phyloP scores from a whole-genome alignment of 2,329 filamentous ascomycete species.

The Pseudocercospora cruenta region DNA sequence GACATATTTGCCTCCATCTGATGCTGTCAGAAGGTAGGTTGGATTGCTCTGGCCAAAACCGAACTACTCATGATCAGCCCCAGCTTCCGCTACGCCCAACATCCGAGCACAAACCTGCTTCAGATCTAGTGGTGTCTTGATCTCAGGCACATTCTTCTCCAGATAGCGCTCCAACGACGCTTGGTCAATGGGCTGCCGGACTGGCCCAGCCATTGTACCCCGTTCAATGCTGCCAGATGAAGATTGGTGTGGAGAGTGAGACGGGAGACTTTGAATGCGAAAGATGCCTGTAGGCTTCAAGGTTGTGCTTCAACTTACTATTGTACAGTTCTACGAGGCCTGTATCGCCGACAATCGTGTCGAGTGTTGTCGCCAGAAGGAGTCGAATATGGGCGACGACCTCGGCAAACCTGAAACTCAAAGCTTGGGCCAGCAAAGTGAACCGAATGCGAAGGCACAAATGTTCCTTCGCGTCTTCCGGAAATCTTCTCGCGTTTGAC shows the following conservation, averaged over 20 bases:
- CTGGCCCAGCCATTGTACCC: slow-evolving; percentile 71
- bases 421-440: slow-evolving; percentile 2
- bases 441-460: neutral
- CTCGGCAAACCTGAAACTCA: neutral
- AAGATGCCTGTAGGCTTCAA: neutral
- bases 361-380: neutral
- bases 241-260: neutral
- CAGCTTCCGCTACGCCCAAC: neutral
- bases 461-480: neutral
- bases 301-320: neutral
- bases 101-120: slow-evolving; percentile 68
- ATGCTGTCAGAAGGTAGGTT: slow-evolving; percentile 85
- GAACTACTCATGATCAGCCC: slow-evolving; percentile 63
- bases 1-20: slow-evolving; percentile 73
- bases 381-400: neutral
- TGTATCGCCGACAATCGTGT: neutral
- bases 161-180: slow-evolving; percentile 78
- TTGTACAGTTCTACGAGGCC: neutral
- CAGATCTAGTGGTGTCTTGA: slow-evolving; percentile 78
- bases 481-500: neutral
- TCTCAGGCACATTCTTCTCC: slow-evolving; percentile 73
- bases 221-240: neutral
- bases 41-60: slow-evolving; percentile 90
- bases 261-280: neutral
- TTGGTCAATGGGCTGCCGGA: slow-evolving; percentile 88